Conservation (phyloP, 352 stramenopile genomes). For the Phytophthora ohioensis region DNA sequence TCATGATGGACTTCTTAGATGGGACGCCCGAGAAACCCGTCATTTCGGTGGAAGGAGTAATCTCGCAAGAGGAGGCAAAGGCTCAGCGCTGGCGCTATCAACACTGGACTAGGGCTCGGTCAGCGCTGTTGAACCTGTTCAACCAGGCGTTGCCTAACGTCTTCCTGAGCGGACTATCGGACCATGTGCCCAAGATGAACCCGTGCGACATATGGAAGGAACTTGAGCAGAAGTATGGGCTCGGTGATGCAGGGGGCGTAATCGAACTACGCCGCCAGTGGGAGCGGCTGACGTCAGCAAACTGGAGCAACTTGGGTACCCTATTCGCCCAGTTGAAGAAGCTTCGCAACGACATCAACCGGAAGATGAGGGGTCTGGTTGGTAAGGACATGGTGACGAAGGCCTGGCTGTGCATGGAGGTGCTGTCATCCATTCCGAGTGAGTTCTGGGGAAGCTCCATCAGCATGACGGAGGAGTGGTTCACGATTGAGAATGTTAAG, state of each 20-base stretch:
- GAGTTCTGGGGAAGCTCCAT: conserved; percentile 22
- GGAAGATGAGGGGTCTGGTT: neutral
- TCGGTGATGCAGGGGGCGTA: neutral
- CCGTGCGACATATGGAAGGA: neutral
- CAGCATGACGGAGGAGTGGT: conserved; percentile 6
- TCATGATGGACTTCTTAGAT: no score
- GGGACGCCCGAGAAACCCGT: no score
- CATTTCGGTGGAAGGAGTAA: no score
- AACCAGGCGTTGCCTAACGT: neutral
- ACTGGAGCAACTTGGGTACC: neutral
- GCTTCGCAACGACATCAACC: neutral
- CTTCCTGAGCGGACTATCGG: neutral
- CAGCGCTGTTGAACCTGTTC: neutral
- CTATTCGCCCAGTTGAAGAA: neutral
- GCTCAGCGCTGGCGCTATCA: neutral
- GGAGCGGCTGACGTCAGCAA: neutral
- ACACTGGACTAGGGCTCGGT: conserved; percentile 1
- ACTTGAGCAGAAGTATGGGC: neutral
- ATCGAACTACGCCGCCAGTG: neutral
- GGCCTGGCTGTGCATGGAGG: conserved; percentile 19
- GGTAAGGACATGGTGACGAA: conserved; percentile 17
- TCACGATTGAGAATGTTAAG: conserved; percentile 10
- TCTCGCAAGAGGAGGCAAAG: no score
- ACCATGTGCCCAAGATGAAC: neutral
- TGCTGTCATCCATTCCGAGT: conserved; percentile 13